Evolutionary conservation across 1,284 basidiomycete species (phyloP), one percentile per base, ranked within the genome.

Genomic region (Ustilago shanxiensis): DNA sequence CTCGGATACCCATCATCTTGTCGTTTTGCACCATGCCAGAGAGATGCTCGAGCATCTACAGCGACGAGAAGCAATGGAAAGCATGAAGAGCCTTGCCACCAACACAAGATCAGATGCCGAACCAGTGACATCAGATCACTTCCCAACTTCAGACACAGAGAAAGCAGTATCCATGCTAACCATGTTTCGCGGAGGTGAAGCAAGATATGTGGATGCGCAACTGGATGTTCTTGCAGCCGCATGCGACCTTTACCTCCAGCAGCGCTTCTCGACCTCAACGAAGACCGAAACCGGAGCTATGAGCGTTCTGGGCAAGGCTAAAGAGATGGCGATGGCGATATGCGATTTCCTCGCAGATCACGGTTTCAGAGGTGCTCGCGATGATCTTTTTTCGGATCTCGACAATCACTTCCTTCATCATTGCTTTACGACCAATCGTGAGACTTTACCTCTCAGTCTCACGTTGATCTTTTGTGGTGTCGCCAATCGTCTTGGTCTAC

Each of bases 41-140:
- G 77, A 80, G 56, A 63, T 77, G 28, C 72, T 80, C 13, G 79
- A 79, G 44, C 76, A 80, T 44, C 54, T 79, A 2, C 79, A 76
- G 45, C n/a, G 71, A 45, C 63, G 69, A 37, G 65, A 80, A 37
- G 77, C 77, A 20, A 79, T 80, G 76, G 24, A 52, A 1, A 39
- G n/a, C 14, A 54, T 74, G 51, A 66, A 47, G 37, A 24, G 51
- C 3, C 11, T 70, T 6, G n/a, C 51, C n/a, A 1, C 20, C 16
- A n/a, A 44, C 20, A 3, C 39, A 22, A 31, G 24, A 59, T 26
- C 24, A 14, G 20, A 20, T 22, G 20, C 14, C 24, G n/a, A 26
- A 33, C 8, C 8, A 22, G 11, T 24, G 9, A 22, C 47, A 10
- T 20, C 22, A 7, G 20, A 44, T 16, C 47, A 37, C 4, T 63